Evolutionary conservation across 108 stramenopile species (phyloP).

Genomic region (Skeletonema tropicum): DNA sequence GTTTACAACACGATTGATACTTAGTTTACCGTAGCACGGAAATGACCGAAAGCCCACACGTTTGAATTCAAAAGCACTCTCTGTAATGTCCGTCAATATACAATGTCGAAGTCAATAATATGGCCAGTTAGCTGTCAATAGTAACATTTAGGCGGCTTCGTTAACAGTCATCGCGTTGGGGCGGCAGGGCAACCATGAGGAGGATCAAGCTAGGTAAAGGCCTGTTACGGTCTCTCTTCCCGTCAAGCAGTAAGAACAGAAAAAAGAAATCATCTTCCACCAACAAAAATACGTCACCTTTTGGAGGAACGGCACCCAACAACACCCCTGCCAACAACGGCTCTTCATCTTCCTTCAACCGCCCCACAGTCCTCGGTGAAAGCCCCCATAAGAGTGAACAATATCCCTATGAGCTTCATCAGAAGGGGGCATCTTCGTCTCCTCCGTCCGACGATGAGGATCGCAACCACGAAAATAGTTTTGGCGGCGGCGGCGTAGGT

Average conservation of each 20-base stretch:
- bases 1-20: too few relatives aligned
- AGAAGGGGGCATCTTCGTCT: too few relatives aligned
- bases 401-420: neutral
- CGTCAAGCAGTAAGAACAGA: neutral
- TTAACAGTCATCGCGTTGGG: neutral
- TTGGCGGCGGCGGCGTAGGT: neutral
- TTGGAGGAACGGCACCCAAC: neutral
- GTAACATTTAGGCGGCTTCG: too few relatives aligned
- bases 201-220: neutral
- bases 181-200: neutral
- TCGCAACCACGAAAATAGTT: neutral
- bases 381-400: neutral
- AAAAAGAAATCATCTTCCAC: neutral
- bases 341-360: neutral
- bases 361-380: neutral
- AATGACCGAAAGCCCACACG: too few relatives aligned
- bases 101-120: too few relatives aligned
- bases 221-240: neutral
- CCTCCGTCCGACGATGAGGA: neutral
- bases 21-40: too few relatives aligned
- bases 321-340: neutral
- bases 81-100: too few relatives aligned
- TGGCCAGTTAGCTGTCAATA: too few relatives aligned
- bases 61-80: too few relatives aligned
- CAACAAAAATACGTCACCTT: neutral